Evolutionary conservation across 2,329 filamentous ascomycete species (phyloP).

Genomic region (Arthrobotrys conoides): DNA sequence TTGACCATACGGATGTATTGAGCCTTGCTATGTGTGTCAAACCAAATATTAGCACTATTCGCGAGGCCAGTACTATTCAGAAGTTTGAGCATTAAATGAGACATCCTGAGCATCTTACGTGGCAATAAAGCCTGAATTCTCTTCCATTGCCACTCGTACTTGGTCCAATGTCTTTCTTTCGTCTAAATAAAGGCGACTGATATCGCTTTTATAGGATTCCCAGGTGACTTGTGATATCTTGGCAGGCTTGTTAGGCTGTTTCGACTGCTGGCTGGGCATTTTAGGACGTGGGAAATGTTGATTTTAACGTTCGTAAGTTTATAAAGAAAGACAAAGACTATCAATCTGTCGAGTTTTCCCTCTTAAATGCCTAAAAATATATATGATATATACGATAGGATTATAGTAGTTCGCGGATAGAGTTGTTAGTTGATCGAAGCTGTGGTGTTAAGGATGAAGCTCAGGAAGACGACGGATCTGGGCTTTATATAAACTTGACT

Average conservation of each 20-base stretch:
- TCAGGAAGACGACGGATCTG: no score
- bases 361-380: neutral
- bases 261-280: neutral
- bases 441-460: no score
- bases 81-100: neutral
- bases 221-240: slow-evolving; percentile 4
- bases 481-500: no score
- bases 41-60: no score
- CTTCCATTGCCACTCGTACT: slow-evolving; percentile 1
- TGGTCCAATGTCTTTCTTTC: slow-evolving; percentile 7
- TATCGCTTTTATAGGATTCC: slow-evolving; percentile 14
- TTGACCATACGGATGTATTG: slow-evolving; percentile 34
- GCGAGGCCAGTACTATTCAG: no score
- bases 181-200: slow-evolving; percentile 7
- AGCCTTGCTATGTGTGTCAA: neutral
- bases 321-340: neutral
- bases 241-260: neutral
- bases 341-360: neutral
- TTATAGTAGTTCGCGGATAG: no score
- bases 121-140: neutral
- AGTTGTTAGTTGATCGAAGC: no score
- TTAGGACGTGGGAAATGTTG: neutral
- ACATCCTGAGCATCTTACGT: neutral
- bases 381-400: no score
- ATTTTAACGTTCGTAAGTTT: no score